Evolutionary conservation across 2,329 filamentous ascomycete species (phyloP), one percentile per base, ranked within the genome.

Genomic region (Phialophora expanda): DNA sequence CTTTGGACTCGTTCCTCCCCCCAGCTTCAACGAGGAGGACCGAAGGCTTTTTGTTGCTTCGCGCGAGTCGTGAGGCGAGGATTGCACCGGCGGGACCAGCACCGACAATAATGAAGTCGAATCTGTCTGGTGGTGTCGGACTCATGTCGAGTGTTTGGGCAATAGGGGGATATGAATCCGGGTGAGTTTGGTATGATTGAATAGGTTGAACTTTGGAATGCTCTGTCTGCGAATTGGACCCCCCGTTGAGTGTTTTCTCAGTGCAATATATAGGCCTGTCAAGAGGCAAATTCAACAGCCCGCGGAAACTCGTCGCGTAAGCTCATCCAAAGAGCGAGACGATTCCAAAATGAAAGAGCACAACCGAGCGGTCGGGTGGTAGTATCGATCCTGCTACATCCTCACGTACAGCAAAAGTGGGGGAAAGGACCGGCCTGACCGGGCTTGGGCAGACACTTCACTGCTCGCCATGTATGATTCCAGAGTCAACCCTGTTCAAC

Each of bases 21-120:
- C 88, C 88, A 1, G 87, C 87, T 75, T 90, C 87, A 2, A 90
- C 75, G 0, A 90, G 79, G 1, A 89, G 81, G 1, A 90, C 82
- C 0, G 74, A 79, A 0, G 87, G 87, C 8, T 76, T 78, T 41
- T 79, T 78, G 0, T 78, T 44, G 0, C 83, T 77, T 20, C 78
- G 75, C 1, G 85, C 81, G 3, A 90, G 81, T 0, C 79, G 77
- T 1, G 82, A 76, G 0, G 87, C 87, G 14, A 89, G 73, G 1
- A 84, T 77, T 56, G 83, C 83, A 7, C 88, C 88, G 7, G 87
- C 81, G 1, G 87, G 84, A n/a, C 87, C 87, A 66, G 80, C 86
- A 86, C 63, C 66, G 17, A 69, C 64, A 17, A 70, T 56, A 22
- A 68, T 61, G 50, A 66, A 70, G 44, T 70, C 68, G 50, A 59